Conservation (phyloP, 805 yeast species). For the Candida takata region DNA sequence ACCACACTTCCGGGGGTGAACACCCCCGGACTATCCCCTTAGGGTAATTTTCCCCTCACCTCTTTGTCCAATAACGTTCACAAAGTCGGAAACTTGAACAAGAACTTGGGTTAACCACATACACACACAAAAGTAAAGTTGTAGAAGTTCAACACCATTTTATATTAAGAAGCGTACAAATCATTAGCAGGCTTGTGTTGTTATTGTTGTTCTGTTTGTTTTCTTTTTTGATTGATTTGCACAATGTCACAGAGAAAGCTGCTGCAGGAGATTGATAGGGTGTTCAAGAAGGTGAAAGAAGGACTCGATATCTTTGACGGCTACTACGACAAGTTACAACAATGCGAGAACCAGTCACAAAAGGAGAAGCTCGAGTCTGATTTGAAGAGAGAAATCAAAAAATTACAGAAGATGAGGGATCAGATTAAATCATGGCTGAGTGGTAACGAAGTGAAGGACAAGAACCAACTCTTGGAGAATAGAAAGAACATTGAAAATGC, state of each 20-base stretch:
- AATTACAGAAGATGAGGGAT: constrained; percentile 87
- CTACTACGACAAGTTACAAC: constrained; percentile 77
- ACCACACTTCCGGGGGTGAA: no score
- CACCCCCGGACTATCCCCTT: no score
- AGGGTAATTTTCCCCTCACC: no score
- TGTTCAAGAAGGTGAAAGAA: constrained; percentile 85
- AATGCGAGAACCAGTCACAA: constrained; percentile 77
- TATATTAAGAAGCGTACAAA: no score
- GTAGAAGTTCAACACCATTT: no score
- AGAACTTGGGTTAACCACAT: no score
- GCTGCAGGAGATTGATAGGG: constrained; percentile 80
- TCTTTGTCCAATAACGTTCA: no score
- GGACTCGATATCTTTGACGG: constrained; percentile 83
- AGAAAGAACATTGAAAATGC: constrained; percentile 63
- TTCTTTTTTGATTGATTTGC: no score
- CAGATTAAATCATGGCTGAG: constrained; percentile 94
- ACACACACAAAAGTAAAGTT: no score
- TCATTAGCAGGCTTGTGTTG: no score
- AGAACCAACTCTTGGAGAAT: constrained; percentile 72
- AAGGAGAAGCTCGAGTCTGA: constrained; percentile 92
- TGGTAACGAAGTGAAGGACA: constrained; percentile 87
- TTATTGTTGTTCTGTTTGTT: no score
- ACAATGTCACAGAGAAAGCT: constrained; percentile 41
- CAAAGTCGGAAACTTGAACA: no score
- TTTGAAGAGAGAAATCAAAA: constrained; percentile 89